phyloP scores from a whole-genome alignment of 2,329 filamentous ascomycete genomes.

The Colletotrichum sp. region DNA sequence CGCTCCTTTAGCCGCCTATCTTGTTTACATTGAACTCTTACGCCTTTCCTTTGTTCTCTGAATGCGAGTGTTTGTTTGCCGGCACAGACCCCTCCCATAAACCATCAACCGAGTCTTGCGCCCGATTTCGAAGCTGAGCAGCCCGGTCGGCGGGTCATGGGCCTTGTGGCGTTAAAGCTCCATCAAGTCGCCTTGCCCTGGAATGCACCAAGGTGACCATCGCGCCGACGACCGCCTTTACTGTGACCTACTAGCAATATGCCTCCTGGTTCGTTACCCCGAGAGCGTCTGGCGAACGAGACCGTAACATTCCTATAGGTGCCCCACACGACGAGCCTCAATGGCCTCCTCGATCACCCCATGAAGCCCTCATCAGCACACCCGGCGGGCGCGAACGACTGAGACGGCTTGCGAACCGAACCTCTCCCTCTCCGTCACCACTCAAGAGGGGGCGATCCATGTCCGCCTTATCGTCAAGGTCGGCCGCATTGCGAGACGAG shows the following conservation, averaged over 20 bases:
- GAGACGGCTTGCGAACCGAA: slow-evolving; percentile 69
- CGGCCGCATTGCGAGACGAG: slow-evolving; percentile 23
- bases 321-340: slow-evolving; percentile 47
- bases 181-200: neutral
- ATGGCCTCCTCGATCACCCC: slow-evolving; percentile 72
- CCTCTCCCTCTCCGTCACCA: slow-evolving; percentile 73
- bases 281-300: neutral
- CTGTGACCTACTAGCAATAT: slow-evolving; percentile 11
- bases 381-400: slow-evolving; percentile 82
- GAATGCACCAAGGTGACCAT: neutral
- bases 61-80: slow-evolving; percentile 1
- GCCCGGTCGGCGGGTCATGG: slow-evolving; percentile 13
- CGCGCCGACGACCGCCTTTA: neutral
- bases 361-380: slow-evolving; percentile 68
- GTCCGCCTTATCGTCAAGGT: slow-evolving; percentile 30
- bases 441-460: slow-evolving; percentile 49
- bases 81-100: slow-evolving; percentile 12
- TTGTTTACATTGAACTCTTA: neutral
- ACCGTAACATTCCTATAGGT: slow-evolving; percentile 21
- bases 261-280: slow-evolving; percentile 23
- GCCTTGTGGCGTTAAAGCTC: slow-evolving; percentile 16
- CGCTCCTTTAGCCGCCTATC: neutral
- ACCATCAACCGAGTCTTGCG: neutral
- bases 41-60: neutral
- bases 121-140: slow-evolving; percentile 2